These are phyloP conservation scores for Penicillium angulare DNA, from an alignment of 495 filamentous ascomycete species.

Conservation along the genomic window DNA sequence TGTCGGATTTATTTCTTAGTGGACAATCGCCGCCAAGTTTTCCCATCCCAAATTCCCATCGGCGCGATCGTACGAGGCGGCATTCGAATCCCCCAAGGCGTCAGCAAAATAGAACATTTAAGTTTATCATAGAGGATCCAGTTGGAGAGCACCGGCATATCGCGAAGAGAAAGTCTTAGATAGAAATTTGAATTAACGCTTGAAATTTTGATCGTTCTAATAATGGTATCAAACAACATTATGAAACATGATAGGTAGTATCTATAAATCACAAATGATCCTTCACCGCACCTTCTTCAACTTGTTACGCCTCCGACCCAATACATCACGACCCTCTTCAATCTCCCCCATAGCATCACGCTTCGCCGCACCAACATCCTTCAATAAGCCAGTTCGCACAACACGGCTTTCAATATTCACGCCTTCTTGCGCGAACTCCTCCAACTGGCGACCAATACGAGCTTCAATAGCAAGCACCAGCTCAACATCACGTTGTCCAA, in stretches of 20 bases:
- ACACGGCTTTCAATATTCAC: slow-evolving; percentile 89
- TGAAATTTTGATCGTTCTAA: neutral
- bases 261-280: neutral
- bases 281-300: slow-evolving; percentile 45
- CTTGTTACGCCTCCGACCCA: slow-evolving; percentile 45
- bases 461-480: slow-evolving; percentile 84
- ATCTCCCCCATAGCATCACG: slow-evolving; percentile 83
- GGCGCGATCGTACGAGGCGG: too few species aligned
- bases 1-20: neutral
- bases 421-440: slow-evolving; percentile 78
- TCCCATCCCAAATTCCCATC: too few species aligned
- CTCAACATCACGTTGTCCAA: slow-evolving; percentile 88
- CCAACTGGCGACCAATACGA: slow-evolving; percentile 77
- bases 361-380: slow-evolving; percentile 89
- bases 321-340: slow-evolving; percentile 87
- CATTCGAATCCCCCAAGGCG: neutral
- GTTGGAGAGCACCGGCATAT: too few species aligned
- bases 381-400: slow-evolving; percentile 69
- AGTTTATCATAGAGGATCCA: neutral
- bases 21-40: neutral
- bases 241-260: neutral
- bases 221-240: slow-evolving; percentile 13
- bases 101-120: neutral
- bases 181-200: neutral
- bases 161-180: too few species aligned